Base-by-base conservation (phyloP, 2,329 filamentous ascomycete genomes). In the Kalaharituber pfeilii region DNA sequence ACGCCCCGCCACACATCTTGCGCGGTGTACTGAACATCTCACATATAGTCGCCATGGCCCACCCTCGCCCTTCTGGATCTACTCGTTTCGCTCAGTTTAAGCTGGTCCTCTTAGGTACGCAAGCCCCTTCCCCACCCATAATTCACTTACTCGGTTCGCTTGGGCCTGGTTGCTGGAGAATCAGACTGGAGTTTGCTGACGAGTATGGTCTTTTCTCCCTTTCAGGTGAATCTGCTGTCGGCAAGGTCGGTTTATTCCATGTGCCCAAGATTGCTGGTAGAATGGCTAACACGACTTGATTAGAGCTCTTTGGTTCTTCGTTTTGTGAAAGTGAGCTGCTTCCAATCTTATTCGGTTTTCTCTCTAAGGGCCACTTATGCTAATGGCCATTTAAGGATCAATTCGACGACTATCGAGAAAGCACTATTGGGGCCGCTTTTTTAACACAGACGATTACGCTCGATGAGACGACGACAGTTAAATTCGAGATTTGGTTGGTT, bases 61-160 rank as follows among this genome's bases (percentile, higher is more conserved):
- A 62, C 60, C 62, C 75, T 65, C 69, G 96, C 96, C 89, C 84
- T 88, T 72, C 78, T 84, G 70, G 81, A 87, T 80, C 80, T 80
- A 79, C 84, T 71, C 82, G 89, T 67, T 96, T 98, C 71, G 89
- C 91, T 66, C 91, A 98, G 77, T 98, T 98, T 75, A 98, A 98
- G 77, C 79, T 98, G 65, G 91, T 98, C 62, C 76, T 98, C 67
- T 77, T 98, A 62, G 91, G 91, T 96, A 78, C 55, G 49, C 15
- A 50, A 15, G 13, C 50, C 45, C 39, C 25, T 8, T 33, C 25
- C 25, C 15, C 30, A 47, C 36, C 22, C 29, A 29, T 45, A 30
- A 47, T 56, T 58, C 39, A 13, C 50, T 22, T 45, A 45, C 9
- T 28, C 49, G 28, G 20, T 50, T 18, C 27, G 11, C 22, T 26